phyloP scores from a whole-genome alignment of 2,329 filamentous ascomycete genomes.

The Bertia moriformis region DNA sequence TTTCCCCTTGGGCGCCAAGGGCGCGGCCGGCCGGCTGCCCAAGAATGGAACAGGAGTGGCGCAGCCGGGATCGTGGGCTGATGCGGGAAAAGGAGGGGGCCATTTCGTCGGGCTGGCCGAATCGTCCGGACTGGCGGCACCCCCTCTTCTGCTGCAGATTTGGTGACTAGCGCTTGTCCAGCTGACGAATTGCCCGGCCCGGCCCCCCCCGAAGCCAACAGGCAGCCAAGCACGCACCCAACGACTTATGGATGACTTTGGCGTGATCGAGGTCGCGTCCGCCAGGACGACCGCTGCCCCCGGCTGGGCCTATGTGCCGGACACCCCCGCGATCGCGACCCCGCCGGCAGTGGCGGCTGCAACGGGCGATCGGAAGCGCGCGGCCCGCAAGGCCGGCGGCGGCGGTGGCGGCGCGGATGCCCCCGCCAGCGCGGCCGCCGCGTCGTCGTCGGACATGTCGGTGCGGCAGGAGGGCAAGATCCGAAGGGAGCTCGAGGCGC shows the following conservation, averaged over 20 bases:
- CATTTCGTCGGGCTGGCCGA: too few species aligned
- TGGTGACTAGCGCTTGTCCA: too few species aligned
- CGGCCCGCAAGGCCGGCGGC: too few species aligned
- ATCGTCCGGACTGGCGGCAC: too few species aligned
- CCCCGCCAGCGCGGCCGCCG: conserved; percentile 30
- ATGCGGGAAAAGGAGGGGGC: too few species aligned
- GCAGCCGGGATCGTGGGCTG: too few species aligned
- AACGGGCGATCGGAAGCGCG: conserved; percentile 10
- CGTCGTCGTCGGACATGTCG: conserved; percentile 48
- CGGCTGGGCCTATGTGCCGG: conserved; percentile 85
- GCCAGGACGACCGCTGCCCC: conserved; percentile 57
- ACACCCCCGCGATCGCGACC: conserved; percentile 42
- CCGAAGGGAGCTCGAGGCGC: conserved; percentile 64
- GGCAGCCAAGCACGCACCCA: conserved; percentile 2
- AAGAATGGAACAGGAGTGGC: too few species aligned
- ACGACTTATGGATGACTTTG: conserved; percentile 60
- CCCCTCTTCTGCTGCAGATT: too few species aligned
- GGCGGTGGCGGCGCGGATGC: conserved; percentile 37
- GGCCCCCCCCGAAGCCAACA: neutral
- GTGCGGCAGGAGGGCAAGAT: conserved; percentile 74
- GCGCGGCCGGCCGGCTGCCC: too few species aligned
- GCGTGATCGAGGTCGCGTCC: conserved; percentile 70
- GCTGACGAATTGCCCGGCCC: too few species aligned
- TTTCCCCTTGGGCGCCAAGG: too few species aligned
- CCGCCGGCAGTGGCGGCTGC: conserved; percentile 19